These are phyloP conservation scores for Xylaria polymorpha DNA, from an alignment of 2,329 filamentous ascomycete species.

Conservation along the genomic window DNA sequence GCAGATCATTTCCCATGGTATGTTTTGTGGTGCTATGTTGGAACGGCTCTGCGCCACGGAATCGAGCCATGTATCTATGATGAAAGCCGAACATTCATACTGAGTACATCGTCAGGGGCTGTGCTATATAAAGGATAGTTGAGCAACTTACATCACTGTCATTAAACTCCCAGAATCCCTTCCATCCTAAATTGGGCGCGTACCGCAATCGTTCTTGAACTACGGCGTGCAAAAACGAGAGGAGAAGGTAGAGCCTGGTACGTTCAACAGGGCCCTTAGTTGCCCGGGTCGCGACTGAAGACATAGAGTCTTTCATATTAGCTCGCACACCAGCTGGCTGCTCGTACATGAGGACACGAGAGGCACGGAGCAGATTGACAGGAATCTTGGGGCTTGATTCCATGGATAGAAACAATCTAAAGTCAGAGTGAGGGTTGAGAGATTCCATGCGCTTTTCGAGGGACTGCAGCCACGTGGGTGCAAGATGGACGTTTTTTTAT, in stretches of 20 bases:
- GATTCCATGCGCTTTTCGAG: constrained; percentile 96
- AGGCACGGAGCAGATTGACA: constrained; percentile 92
- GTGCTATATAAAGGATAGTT: not conserved
- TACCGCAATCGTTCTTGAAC: constrained; percentile 95
- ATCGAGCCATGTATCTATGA: constrained; percentile 96
- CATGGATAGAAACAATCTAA: constrained; percentile 97
- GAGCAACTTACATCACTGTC: constrained; percentile 89
- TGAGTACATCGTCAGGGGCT: constrained; percentile 53
- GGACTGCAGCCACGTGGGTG: constrained; percentile 95
- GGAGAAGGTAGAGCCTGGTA: constrained; percentile 85
- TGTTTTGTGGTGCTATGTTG: constrained; percentile 91
- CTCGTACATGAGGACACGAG: constrained; percentile 95
- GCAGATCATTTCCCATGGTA: constrained; percentile 96
- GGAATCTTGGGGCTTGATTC: constrained; percentile 97
- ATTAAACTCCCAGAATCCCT: constrained; percentile 99
- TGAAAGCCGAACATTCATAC: constrained; percentile 97
- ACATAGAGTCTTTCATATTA: constrained; percentile 98
- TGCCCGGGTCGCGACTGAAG: constrained; percentile 80
- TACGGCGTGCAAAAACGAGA: constrained; percentile 95
- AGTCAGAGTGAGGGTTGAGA: constrained; percentile 91
- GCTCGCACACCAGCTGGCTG: constrained; percentile 95
- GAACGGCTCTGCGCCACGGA: constrained; percentile 83
- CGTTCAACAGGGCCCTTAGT: constrained; percentile 90
- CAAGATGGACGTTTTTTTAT: constrained; percentile 98
- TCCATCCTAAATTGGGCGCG: constrained; percentile 94